Conservation (phyloP, 2,329 filamentous ascomycete species). For the Penicillium sp. region DNA sequence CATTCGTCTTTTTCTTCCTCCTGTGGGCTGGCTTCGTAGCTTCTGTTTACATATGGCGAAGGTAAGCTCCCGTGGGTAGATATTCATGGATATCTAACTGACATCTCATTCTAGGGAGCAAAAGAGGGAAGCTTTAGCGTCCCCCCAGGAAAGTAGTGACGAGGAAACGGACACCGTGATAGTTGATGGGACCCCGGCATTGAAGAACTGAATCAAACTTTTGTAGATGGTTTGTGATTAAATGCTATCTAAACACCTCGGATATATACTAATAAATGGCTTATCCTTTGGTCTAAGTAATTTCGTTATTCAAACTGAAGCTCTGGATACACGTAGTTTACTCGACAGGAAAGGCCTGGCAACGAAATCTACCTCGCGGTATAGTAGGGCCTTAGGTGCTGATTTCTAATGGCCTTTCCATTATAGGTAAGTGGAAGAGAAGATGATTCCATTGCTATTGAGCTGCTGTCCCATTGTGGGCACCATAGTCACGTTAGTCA, state of each 20-base stretch:
- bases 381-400: too few relatives aligned
- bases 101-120: slow-evolving; percentile 2
- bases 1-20: slow-evolving; percentile 48
- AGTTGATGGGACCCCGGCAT: not conserved
- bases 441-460: too few relatives aligned
- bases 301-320: not conserved
- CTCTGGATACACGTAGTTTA: too few relatives aligned
- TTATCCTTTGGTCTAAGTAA: not conserved
- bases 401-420: too few relatives aligned
- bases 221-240: not conserved
- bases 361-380: too few relatives aligned
- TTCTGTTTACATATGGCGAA: slow-evolving; percentile 22
- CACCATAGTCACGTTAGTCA: too few relatives aligned
- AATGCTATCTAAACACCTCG: not conserved
- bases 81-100: not conserved
- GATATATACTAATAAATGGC: not conserved
- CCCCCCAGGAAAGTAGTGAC: slow-evolving; percentile 5
- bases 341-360: too few relatives aligned
- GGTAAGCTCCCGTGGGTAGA: slow-evolving; percentile 4
- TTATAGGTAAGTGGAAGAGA: too few relatives aligned
- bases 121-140: slow-evolving; percentile 1
- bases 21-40: slow-evolving; percentile 41
- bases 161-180: slow-evolving; percentile 18
- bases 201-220: not conserved
- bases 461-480: too few relatives aligned